Evolutionary conservation across 345 rosid species (phyloP).

Genomic region (Linum trigynum): DNA sequence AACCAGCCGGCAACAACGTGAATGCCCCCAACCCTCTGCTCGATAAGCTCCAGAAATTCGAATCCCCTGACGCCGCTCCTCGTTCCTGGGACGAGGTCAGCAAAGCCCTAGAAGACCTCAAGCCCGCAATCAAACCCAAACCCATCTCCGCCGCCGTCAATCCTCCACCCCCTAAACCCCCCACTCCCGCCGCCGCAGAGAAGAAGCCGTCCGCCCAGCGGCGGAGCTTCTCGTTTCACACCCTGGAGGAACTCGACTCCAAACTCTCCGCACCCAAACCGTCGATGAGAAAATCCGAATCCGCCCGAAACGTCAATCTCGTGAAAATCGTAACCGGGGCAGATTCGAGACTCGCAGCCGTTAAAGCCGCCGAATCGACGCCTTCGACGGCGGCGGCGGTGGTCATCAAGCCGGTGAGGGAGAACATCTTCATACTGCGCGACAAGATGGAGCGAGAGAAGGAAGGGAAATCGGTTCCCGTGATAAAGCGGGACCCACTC

Average conservation of each 20-base stretch:
- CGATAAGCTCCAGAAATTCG: slow-evolving; percentile 48
- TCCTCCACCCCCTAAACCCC: neutral
- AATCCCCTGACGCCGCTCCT: slow-evolving; percentile 39
- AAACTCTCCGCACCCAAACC: slow-evolving; percentile 23
- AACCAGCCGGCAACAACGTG: slow-evolving; percentile 23
- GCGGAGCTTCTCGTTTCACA: slow-evolving; percentile 67
- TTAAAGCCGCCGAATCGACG: neutral
- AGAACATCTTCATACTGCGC: slow-evolving; percentile 51
- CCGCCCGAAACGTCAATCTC: slow-evolving; percentile 12
- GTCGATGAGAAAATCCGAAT: slow-evolving; percentile 33
- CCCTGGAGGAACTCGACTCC: slow-evolving; percentile 67
- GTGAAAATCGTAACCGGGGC: neutral
- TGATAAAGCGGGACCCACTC: slow-evolving; percentile 54
- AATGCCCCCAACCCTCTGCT: slow-evolving; percentile 33
- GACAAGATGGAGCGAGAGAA: slow-evolving; percentile 61
- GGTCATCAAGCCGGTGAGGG: slow-evolving; percentile 41
- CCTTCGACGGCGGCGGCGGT: slow-evolving; percentile 11
- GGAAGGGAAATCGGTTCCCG: slow-evolving; percentile 47
- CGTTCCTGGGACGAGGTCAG: slow-evolving; percentile 92
- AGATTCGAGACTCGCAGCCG: slow-evolving; percentile 11
- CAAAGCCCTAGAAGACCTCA: slow-evolving; percentile 62
- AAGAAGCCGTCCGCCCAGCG: slow-evolving; percentile 21
- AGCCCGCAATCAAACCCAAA: slow-evolving; percentile 37
- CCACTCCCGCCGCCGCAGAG: neutral
- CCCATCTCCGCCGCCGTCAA: slow-evolving; percentile 12